These are phyloP conservation scores for Triticum dicoccoides DNA, from an alignment of 176 grass and related monocot genomes.

Conservation along the genomic window DNA sequence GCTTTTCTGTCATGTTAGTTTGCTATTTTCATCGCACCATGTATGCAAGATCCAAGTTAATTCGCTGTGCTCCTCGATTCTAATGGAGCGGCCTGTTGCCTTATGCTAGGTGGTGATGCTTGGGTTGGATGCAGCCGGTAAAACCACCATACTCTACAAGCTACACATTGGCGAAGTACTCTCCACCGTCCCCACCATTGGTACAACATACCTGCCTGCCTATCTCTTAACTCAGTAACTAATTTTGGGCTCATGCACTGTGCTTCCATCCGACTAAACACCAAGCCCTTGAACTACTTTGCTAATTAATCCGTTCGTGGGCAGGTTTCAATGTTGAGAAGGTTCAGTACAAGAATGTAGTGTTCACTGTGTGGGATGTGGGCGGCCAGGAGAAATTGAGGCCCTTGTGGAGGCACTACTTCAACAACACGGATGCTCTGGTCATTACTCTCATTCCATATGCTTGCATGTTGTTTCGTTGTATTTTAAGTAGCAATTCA, in stretches of 20 bases:
- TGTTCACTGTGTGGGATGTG: conserved; percentile 99
- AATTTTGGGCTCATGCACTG: not conserved
- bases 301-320: not conserved
- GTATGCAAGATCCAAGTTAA: not conserved
- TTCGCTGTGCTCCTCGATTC: not conserved
- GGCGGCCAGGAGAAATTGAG: conserved; percentile 98
- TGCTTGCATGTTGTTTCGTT: not conserved
- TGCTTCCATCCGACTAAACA: not conserved
- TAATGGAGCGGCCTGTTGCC: not conserved
- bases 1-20: not conserved
- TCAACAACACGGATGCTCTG: conserved; percentile 97
- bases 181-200: conserved; percentile 92
- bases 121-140: conserved; percentile 90
- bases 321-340: conserved; percentile 97
- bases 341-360: conserved; percentile 99
- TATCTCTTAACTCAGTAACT: not conserved
- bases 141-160: conserved; percentile 98
- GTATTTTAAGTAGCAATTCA: not conserved
- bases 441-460: conserved; percentile 35
- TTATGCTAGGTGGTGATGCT: conserved; percentile 88
- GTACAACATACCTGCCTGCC: conserved; percentile 26
- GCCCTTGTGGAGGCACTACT: conserved; percentile 98
- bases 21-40: not conserved
- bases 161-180: conserved; percentile 94
- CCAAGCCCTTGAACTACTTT: not conserved